phyloP scores from a whole-genome alignment of 768 basidiomycete species.

The Lactifluus volemus region DNA sequence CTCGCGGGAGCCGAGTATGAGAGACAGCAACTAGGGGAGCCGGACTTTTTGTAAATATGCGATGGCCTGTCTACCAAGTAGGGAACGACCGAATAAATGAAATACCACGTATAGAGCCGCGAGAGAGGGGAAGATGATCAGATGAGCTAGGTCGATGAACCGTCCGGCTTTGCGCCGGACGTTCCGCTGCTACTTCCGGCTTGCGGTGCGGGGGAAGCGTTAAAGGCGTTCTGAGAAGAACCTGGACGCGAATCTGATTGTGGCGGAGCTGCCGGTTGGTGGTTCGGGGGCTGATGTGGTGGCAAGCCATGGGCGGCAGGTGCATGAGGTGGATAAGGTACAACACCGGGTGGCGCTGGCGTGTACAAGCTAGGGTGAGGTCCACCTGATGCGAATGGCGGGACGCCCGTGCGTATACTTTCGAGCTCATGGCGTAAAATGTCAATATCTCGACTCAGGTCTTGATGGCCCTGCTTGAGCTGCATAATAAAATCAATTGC shows the following conservation, averaged over 20 bases:
- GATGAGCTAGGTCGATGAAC: constrained; percentile 19
- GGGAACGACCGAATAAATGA: constrained; percentile 17
- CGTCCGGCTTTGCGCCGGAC: constrained; percentile 20
- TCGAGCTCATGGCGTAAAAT: constrained; percentile 70
- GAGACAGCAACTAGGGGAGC: background rate
- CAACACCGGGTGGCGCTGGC: constrained; percentile 30
- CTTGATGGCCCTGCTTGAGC: constrained; percentile 68
- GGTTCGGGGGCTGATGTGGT: constrained; percentile 33
- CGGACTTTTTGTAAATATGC: constrained; percentile 15
- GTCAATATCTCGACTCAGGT: constrained; percentile 73
- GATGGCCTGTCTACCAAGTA: constrained; percentile 11
- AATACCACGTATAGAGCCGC: constrained; percentile 3
- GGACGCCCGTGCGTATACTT: constrained; percentile 45
- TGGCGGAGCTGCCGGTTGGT: constrained; percentile 24
- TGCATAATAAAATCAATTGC: constrained; percentile 84
- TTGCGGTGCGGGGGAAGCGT: constrained; percentile 33
- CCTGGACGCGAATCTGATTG: constrained; percentile 31
- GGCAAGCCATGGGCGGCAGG: constrained; percentile 39
- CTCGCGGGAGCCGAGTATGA: background rate
- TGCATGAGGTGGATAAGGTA: constrained; percentile 33
- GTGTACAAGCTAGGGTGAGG: constrained; percentile 28
- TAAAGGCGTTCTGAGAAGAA: constrained; percentile 52
- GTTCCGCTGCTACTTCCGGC: constrained; percentile 21
- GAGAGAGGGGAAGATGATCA: background rate
- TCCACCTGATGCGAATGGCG: constrained; percentile 39